A percentile compares a stretch with the other conserved stretches of the same genome.
Evolutionary conservation across 2,329 filamentous ascomycete species (phyloP).

Genomic region (Colletotrichum incanum): DNA sequence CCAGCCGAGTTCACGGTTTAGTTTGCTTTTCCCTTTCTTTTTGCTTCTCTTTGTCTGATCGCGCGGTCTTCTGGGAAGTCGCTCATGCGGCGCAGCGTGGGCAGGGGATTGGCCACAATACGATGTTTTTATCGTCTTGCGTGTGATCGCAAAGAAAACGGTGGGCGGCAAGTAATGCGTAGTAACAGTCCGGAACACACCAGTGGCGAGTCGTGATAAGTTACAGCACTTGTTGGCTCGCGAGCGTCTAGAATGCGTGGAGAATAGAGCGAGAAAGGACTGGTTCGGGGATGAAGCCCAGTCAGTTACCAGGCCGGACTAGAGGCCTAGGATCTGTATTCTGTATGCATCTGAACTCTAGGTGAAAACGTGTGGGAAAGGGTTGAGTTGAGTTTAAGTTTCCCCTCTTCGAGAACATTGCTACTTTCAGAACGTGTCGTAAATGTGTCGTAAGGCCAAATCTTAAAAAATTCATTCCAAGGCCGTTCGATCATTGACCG

Average conservation of each 20-base stretch:
- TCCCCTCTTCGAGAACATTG: slow-evolving; percentile 22
- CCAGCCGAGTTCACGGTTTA: not conserved
- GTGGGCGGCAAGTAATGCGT: not conserved
- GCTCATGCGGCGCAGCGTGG: not conserved
- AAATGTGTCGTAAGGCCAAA: too few species aligned
- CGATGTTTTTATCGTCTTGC: not conserved
- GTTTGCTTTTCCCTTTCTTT: not conserved
- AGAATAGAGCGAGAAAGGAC: not conserved
- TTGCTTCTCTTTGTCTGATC: not conserved
- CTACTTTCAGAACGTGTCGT: not conserved
- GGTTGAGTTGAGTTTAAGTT: slow-evolving; percentile 12
- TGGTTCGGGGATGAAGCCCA: not conserved
- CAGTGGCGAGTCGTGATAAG: not conserved
- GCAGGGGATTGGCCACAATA: not conserved
- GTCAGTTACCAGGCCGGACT: not conserved
- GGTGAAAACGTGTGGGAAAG: not conserved
- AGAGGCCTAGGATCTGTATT: slow-evolving; percentile 1
- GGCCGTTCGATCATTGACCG: not conserved
- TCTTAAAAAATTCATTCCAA: not conserved
- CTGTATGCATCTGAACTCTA: slow-evolving; percentile 33
- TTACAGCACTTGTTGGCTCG: slow-evolving; percentile 15
- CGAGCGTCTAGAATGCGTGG: slow-evolving; percentile 23
- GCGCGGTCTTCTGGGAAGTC: not conserved
- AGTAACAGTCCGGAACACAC: slow-evolving; percentile 5
- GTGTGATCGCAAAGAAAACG: not conserved